Evolutionary conservation across 2,329 filamentous ascomycete genomes (phyloP).

Genomic region (Diaporthe eres): DNA sequence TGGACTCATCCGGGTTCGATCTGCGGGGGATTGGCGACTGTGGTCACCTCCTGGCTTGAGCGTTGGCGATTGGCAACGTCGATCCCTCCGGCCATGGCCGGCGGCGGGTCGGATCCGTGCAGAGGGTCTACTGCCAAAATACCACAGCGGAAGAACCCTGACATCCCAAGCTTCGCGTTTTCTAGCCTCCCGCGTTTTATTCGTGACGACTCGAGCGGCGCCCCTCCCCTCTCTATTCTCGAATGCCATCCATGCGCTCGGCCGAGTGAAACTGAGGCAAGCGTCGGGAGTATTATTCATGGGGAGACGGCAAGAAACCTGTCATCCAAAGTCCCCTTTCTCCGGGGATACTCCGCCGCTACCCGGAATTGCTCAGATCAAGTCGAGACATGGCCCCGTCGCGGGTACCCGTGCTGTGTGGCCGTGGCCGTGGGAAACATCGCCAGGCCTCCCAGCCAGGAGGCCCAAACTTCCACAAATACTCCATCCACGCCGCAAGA

Average conservation of each 20-base stretch:
- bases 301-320: not conserved
- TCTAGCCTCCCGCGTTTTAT: constrained; percentile 29
- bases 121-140: not conserved
- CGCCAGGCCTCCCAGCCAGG: not conserved
- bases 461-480: constrained; percentile 12
- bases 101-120: constrained; percentile 23
- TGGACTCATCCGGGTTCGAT: constrained; percentile 34
- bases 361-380: constrained; percentile 22
- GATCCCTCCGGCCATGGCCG: constrained; percentile 19
- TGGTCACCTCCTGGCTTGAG: constrained; percentile 20
- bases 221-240: not conserved
- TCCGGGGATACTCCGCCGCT: constrained; percentile 11
- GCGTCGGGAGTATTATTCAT: constrained; percentile 10
- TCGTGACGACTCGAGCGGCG: constrained; percentile 23
- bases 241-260: constrained; percentile 22
- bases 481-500: constrained; percentile 7
- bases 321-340: constrained; percentile 19
- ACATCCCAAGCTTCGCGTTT: constrained; percentile 3
- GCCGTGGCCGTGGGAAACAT: not conserved
- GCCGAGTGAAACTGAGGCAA: constrained; percentile 33
- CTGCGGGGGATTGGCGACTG: constrained; percentile 18
- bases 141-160: not conserved
- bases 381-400: constrained; percentile 3
- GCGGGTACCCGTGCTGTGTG: not conserved
- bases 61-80: constrained; percentile 19